Evolutionary conservation across 805 yeast genomes (phyloP).

Genomic region (Wickerhamiella australiensis): DNA sequence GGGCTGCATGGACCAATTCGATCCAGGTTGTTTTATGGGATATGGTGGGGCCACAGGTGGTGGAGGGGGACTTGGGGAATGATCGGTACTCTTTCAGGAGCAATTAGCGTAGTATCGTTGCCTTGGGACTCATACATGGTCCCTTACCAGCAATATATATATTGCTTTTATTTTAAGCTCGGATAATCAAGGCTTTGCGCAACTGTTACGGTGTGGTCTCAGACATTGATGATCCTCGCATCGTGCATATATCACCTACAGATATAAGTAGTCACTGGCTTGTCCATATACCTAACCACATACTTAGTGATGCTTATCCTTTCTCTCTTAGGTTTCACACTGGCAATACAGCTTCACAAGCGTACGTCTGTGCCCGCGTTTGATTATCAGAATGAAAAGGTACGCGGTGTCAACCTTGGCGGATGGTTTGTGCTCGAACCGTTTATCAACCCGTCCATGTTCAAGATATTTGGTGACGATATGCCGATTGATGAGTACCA

Average conservation of each 20-base stretch:
- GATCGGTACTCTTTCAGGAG: too few species aligned
- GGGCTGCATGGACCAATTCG: too few species aligned
- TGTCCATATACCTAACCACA: too few species aligned
- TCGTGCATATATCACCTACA: neutral
- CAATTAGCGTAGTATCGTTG: too few species aligned
- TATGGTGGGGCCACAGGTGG: too few species aligned
- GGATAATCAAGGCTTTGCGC: neutral
- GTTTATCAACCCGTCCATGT: conserved; percentile 58
- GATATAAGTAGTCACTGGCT: neutral
- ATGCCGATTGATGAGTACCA: conserved; percentile 76
- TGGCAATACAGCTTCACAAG: neutral
- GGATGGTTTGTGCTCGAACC: conserved; percentile 86
- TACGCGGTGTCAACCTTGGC: conserved; percentile 52
- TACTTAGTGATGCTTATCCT: neutral
- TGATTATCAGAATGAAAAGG: conserved; percentile 21
- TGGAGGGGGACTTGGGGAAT: too few species aligned
- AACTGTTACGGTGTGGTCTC: neutral
- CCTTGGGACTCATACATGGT: too few species aligned
- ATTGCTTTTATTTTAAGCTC: neutral
- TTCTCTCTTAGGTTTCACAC: neutral
- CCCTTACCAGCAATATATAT: too few species aligned
- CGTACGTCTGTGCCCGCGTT: conserved; percentile 11
- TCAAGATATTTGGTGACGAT: conserved; percentile 16
- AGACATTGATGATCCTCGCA: neutral
- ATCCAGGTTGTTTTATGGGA: too few species aligned